Evolutionary conservation across 2,329 filamentous ascomycete genomes (phyloP).

Genomic region (Pyrenochaeta sp.): DNA sequence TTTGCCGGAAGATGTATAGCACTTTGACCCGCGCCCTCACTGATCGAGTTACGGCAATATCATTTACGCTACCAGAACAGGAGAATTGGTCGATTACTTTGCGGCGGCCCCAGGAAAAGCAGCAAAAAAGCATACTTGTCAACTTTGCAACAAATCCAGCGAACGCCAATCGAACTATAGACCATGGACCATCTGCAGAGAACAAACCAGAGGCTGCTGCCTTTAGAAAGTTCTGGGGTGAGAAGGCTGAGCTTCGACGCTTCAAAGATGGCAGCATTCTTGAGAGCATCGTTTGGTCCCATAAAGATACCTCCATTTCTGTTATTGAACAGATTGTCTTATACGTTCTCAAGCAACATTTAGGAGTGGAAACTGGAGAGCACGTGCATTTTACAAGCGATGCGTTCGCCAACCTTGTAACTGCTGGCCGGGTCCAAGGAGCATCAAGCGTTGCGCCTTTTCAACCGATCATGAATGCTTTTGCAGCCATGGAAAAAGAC

Average conservation of each 20-base stretch:
- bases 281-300: constrained; percentile 86
- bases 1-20: constrained; percentile 67
- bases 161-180: constrained; percentile 78
- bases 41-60: constrained; percentile 75
- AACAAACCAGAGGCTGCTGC: constrained; percentile 80
- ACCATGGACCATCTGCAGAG: constrained; percentile 87
- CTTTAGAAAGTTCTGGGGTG: constrained; percentile 94
- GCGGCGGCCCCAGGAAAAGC: constrained; percentile 28
- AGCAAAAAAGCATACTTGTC: constrained; percentile 61
- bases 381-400: constrained; percentile 56
- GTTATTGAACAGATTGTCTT: constrained; percentile 82
- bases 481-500: constrained; percentile 77
- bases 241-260: constrained; percentile 88
- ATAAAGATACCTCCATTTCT: constrained; percentile 66
- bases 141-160: constrained; percentile 76
- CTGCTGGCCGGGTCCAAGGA: constrained; percentile 43
- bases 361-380: constrained; percentile 67
- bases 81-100: constrained; percentile 49
- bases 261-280: constrained; percentile 96
- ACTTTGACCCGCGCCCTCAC: constrained; percentile 76
- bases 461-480: constrained; percentile 73
- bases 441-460: constrained; percentile 64
- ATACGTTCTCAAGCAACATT: constrained; percentile 75
- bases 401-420: constrained; percentile 56
- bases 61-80: constrained; percentile 40